These are phyloP conservation scores for Saccharomycopsis hybrid DNA, from an alignment of 1,139 yeast genomes.

Conservation along the genomic window DNA sequence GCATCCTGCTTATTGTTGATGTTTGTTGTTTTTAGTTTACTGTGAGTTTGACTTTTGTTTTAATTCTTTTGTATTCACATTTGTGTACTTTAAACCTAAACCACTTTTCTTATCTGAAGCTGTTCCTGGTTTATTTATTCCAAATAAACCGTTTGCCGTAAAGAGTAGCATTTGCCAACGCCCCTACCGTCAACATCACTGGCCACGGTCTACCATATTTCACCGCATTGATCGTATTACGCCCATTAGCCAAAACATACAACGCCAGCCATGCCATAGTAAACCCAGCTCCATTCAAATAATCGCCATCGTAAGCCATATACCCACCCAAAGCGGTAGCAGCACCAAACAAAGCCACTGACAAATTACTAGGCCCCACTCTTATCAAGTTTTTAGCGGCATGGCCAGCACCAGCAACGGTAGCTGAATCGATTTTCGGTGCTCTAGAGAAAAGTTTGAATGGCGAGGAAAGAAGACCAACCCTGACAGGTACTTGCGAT, in stretches of 20 bases:
- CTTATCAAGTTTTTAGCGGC: slow-evolving; percentile 16
- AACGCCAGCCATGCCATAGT: slow-evolving; percentile 80
- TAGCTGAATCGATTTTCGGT: not conserved
- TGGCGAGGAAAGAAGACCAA: not conserved
- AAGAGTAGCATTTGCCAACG: slow-evolving; percentile 53
- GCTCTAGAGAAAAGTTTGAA: not conserved
- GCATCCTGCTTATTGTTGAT: no score
- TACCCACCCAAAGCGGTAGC: slow-evolving; percentile 75
- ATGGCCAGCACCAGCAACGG: slow-evolving; percentile 13
- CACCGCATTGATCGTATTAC: slow-evolving; percentile 45
- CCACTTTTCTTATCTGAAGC: no score
- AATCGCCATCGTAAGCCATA: slow-evolving; percentile 76
- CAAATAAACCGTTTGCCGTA: slow-evolving; percentile 59
- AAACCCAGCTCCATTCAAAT: slow-evolving; percentile 82
- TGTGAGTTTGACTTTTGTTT: not conserved
- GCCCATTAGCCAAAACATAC: slow-evolving; percentile 71
- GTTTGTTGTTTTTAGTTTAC: not conserved
- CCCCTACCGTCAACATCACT: slow-evolving; percentile 48
- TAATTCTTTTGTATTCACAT: not conserved
- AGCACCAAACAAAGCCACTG: slow-evolving; percentile 55
- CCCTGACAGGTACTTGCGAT: slow-evolving; percentile 19
- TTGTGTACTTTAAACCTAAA: not conserved
- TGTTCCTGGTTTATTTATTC: not conserved
- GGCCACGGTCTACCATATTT: slow-evolving; percentile 50
- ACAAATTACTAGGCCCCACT: slow-evolving; percentile 40